Evolutionary conservation across 2,329 filamentous ascomycete genomes (phyloP), one percentile per base, ranked within the genome.

Genomic region (Fusarium protoensiforme): DNA sequence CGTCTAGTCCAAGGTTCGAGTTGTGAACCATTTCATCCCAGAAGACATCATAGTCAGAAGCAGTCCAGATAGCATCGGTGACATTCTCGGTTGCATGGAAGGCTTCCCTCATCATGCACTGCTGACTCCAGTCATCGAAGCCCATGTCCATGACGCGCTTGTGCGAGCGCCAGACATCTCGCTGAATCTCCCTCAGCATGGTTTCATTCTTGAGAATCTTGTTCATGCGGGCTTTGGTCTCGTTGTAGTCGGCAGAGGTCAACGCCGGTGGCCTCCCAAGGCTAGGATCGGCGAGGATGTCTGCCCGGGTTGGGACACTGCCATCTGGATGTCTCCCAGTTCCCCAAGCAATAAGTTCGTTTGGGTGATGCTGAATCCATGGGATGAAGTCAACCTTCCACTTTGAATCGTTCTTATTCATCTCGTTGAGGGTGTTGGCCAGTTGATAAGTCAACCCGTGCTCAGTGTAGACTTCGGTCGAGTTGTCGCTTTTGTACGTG

Each of bases 401-500:
- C 53, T 86, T 83, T 56, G 79, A 78, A 65, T 80, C 79, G 72
- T 89, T 81, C n/a, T 81, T 81, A 79, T 92, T 92, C 75, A 91
- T 81, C 35, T 84, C 77, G 79, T 92, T 92, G 68, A 93, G 82
- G 61, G 87, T 86, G 7, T 85, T 85, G 2, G 86, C 90, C 2
- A 93, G 84, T 77, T 92, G 89, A 78, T 92, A 92, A 0, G 92
- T 89, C 77, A 93, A 84, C 69, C 89, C 85, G 75, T 92, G 90
- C 73, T 92, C 91, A 10, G 87, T 86, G 70, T 92, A 89, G 67
- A 90, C 86, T 70, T 83, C 82, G 0, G 87, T 91, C 74, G 88
- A 84, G 70, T 90, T 90, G n/a, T 84, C 85, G 22, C 83, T 83
- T 4, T 85, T 84, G 31, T 85, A 85, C 3, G 85, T 78, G 70